Conservation (phyloP, 106 monocot species). For the Dactylorhiza incarnata region DNA sequence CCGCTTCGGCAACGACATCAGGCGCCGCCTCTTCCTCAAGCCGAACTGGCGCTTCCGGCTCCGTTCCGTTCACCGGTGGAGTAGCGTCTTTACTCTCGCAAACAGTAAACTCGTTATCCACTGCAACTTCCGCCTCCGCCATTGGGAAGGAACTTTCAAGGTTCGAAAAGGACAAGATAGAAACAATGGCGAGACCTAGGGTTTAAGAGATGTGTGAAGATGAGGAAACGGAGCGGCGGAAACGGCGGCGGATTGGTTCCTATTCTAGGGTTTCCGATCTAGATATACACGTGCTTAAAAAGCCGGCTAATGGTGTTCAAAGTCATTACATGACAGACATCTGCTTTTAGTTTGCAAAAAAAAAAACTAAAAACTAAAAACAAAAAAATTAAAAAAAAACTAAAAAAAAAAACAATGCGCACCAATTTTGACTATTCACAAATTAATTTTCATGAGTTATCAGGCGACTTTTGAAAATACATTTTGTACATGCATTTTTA, state of each 20-base stretch:
- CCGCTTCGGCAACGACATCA: not conserved
- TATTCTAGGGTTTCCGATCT: not conserved
- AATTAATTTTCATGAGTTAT: no score
- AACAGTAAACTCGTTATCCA: not conserved
- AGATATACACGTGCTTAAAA: no score
- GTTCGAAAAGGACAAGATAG: not conserved
- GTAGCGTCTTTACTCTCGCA: not conserved
- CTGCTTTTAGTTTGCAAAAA: no score
- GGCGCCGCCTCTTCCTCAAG: not conserved
- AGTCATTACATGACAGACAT: no score
- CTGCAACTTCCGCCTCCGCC: not conserved
- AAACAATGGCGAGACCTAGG: not conserved
- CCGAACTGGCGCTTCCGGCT: not conserved
- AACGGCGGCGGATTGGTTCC: not conserved
- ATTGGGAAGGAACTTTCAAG: not conserved
- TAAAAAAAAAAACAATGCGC: no score
- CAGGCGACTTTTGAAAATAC: no score
- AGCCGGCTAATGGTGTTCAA: no score
- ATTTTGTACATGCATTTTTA: no score
- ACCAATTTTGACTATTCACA: no score
- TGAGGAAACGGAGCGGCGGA: not conserved
- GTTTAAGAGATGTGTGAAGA: not conserved
- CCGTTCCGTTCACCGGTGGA: not conserved
- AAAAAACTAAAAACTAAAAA: no score
- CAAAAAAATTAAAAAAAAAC: no score